Percentiles rank a stretch among this genome's conserved stretches.
phyloP scores from a whole-genome alignment of 1,284 basidiomycete genomes.

The Uromyces viciae-fabae region DNA sequence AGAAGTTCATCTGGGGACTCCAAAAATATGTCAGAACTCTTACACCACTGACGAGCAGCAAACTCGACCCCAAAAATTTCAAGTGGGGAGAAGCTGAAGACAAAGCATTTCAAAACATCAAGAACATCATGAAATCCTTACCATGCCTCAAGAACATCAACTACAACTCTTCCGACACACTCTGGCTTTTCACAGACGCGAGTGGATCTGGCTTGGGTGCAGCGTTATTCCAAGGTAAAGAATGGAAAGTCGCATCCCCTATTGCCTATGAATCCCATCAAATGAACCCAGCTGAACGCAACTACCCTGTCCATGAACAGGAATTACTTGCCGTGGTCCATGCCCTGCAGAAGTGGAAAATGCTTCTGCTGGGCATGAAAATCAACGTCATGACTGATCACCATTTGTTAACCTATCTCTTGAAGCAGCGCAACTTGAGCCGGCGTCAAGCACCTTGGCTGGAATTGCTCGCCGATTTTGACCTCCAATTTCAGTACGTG shows the following conservation, averaged over 20 bases:
- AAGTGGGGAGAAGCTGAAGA: neutral
- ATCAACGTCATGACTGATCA: conserved; percentile 54
- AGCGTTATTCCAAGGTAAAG: neutral
- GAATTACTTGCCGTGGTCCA: neutral
- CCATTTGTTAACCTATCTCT: conserved; percentile 48
- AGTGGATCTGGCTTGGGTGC: neutral
- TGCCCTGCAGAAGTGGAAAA: conserved; percentile 47
- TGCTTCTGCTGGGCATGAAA: conserved; percentile 53
- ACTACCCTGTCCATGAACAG: neutral
- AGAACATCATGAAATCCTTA: neutral
- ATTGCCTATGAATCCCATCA: neutral
- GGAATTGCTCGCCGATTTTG: conserved; percentile 55
- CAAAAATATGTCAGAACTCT: neutral
- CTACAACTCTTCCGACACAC: neutral
- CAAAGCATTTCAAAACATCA: neutral
- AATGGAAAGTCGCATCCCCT: neutral
- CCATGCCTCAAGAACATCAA: neutral
- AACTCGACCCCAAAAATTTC: neutral
- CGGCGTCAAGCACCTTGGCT: conserved; percentile 55
- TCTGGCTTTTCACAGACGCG: neutral
- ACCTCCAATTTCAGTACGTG: conserved; percentile 53
- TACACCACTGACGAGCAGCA: neutral
- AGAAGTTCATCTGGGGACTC: too few relatives aligned
- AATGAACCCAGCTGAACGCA: neutral
- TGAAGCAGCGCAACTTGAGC: conserved; percentile 55